Conservation (phyloP, 768 basidiomycete species). For the Psilocybe tampanensis region DNA sequence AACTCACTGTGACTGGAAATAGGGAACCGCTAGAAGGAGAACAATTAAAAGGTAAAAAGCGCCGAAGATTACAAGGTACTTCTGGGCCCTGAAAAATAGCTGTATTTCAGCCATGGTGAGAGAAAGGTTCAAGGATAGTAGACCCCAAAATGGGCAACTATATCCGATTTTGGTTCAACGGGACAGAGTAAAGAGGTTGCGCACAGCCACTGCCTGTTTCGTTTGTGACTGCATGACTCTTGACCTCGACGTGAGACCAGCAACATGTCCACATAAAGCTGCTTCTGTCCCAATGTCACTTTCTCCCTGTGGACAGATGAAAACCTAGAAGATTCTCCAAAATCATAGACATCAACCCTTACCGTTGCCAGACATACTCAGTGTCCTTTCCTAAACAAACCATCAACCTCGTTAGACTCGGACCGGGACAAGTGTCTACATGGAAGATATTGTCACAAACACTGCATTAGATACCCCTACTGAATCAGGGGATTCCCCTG, state of each 20-base stretch:
- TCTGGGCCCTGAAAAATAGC: slow-evolving; percentile 25
- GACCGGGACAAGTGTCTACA: background rate
- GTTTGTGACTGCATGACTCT: no score
- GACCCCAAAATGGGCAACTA: background rate
- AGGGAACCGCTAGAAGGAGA: slow-evolving; percentile 58
- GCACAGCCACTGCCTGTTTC: no score
- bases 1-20: slow-evolving; percentile 70
- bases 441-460: background rate
- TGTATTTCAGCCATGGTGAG: slow-evolving; percentile 13
- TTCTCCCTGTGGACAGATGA: no score
- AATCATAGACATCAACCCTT: no score
- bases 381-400: background rate
- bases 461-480: background rate
- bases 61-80: slow-evolving; percentile 43
- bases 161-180: background rate
- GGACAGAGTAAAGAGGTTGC: no score
- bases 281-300: no score
- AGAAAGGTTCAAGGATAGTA: no score
- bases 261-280: no score
- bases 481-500: slow-evolving; percentile 5
- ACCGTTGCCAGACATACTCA: no score
- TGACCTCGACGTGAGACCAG: no score
- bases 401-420: background rate
- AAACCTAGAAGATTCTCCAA: no score
- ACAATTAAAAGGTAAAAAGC: slow-evolving; percentile 56